Base-by-base conservation (phyloP, 768 basidiomycete species). In the Mycena rebaudengoi region DNA sequence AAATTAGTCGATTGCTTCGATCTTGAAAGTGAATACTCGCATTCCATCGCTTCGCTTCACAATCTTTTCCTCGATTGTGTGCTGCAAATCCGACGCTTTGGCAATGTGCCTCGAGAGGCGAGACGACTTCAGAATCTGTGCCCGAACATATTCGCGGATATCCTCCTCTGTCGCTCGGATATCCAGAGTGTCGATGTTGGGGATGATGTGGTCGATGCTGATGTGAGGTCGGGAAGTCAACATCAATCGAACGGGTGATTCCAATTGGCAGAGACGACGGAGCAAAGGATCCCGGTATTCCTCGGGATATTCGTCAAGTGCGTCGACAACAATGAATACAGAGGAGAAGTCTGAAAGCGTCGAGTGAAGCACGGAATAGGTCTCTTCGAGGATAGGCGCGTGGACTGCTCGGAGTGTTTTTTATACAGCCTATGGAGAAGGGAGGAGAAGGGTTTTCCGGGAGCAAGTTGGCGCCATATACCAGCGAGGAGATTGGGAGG, bases 11-110 rank as follows among this genome's bases (percentile, higher is more conserved):
- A 32, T 23, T 20, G n/a, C 32, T 35, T 13, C 21, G 3, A n/a
- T 50, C 4, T 33, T 3, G 33, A 13, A 33, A 44, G 18, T 53
- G 7, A 13, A 49, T 43, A 52, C 43, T 29, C 10, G 45, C 51
- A 52, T 62, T 46, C 51, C 51, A 32, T 50, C 60, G 12, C 50
- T 53, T 12, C 43, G 39, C 21, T 51, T 51, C 33, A 51, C 32
- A 51, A 51, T 51, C 33, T 25, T 51, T 35, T 37, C 33, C 32
- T 51, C 49, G 13, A 37, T 51, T 35, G n/a, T 35, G 21, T 37
- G 21, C 46, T 35, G 49, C 49, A 37, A 37, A 37, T 30, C 26
- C 11, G 49, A n/a, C 37, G 33, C 33, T 23, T 51, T 51, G 4
- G 33, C 5, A 7, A 37, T 51, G 33, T 35, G 49, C 23, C 21